Conservation (phyloP, 495 filamentous ascomycete genomes). For the Podospora anserina region DNA sequence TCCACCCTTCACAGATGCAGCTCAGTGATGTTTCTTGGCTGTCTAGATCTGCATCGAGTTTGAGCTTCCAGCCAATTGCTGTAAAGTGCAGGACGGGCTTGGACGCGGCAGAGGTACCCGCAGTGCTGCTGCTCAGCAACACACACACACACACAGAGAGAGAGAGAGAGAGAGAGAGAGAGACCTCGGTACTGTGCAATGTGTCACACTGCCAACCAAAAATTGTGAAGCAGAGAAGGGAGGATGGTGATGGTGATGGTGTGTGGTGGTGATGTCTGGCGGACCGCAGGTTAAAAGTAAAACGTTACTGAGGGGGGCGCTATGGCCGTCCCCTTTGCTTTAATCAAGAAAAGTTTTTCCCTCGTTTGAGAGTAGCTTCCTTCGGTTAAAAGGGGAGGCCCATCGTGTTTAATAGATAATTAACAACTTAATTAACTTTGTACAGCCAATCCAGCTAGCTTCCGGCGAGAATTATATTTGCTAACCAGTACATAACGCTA, state of each 20-base stretch:
- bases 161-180: too few relatives aligned
- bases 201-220: background rate
- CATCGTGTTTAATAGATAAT: slow-evolving; percentile 30
- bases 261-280: background rate
- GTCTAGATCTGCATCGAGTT: background rate
- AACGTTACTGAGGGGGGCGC: background rate
- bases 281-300: background rate
- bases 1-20: background rate
- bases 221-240: background rate
- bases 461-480: slow-evolving; percentile 28
- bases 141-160: background rate
- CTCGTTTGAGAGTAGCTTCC: slow-evolving; percentile 10
- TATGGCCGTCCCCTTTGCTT: slow-evolving; percentile 1
- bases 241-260: background rate
- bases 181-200: background rate
- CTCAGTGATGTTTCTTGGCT: background rate
- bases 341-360: slow-evolving; percentile 22
- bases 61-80: slow-evolving; percentile 3
- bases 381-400: slow-evolving; percentile 29
- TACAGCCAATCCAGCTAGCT: slow-evolving; percentile 27
- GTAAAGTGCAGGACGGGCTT: background rate
- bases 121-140: background rate
- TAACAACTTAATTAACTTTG: slow-evolving; percentile 29
- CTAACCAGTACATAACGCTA: slow-evolving; percentile 20
- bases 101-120: slow-evolving; percentile 1